Evolutionary conservation across 306 rosid species (phyloP).

Genomic region (Hippophae tibetana): DNA sequence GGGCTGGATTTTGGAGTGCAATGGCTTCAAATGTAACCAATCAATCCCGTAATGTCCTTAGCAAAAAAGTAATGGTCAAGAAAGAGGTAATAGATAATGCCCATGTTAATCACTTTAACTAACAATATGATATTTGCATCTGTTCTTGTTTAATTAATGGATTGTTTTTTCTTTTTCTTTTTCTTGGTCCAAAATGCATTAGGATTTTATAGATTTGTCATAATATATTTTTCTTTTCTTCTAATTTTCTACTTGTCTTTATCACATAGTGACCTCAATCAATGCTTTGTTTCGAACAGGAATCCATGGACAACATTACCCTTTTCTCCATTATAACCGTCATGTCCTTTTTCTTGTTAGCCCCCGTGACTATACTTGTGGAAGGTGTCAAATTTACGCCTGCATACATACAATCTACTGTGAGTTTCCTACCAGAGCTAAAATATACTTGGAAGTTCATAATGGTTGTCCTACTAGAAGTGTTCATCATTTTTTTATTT

Average conservation of each 20-base stretch:
- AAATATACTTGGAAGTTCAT: slow-evolving; percentile 6
- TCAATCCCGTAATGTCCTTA: slow-evolving; percentile 95
- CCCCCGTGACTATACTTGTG: slow-evolving; percentile 55
- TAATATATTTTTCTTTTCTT: not conserved
- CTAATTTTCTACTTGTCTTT: not conserved
- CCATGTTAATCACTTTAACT: slow-evolving; percentile 5
- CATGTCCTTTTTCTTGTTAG: slow-evolving; percentile 75
- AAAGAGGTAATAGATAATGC: slow-evolving; percentile 37
- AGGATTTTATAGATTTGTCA: slow-evolving; percentile 1
- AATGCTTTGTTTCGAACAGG: slow-evolving; percentile 44
- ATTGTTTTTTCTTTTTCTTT: not conserved
- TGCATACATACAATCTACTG: slow-evolving; percentile 56
- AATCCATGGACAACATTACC: slow-evolving; percentile 80
- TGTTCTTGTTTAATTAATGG: not conserved
- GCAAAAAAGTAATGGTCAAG: slow-evolving; percentile 91
- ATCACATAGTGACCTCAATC: slow-evolving; percentile 14
- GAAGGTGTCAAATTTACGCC: slow-evolving; percentile 91
- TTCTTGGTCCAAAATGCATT: slow-evolving; percentile 3
- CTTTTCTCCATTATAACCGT: slow-evolving; percentile 89
- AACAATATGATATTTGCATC: no score
- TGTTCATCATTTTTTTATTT: not conserved
- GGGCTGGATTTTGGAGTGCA: slow-evolving; percentile 97
- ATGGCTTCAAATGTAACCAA: slow-evolving; percentile 96
- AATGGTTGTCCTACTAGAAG: slow-evolving; percentile 5
- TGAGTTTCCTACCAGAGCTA: slow-evolving; percentile 35